Base-by-base conservation (phyloP, 306 rosid species). In the Cucurbita ficifolia region DNA sequence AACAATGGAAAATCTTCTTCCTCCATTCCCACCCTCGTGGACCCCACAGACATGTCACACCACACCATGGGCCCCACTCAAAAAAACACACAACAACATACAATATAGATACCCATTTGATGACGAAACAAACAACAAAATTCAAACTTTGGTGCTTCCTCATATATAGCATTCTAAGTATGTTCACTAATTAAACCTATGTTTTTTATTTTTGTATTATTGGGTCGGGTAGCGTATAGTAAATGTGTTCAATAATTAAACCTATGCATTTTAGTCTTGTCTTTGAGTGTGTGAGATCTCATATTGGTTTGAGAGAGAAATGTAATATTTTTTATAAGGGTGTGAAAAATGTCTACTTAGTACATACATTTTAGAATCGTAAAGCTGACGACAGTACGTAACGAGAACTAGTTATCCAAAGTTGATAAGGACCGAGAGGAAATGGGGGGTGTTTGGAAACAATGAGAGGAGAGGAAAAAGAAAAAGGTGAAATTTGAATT, bases 401-500 rank as follows among this genome's bases (percentile, higher is more conserved):
- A n/a, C n/a, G n/a, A n/a, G n/a, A n/a, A n/a, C n/a, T n/a, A n/a
- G n/a, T n/a, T n/a, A n/a, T n/a, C n/a, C n/a, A n/a, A n/a, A n/a
- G n/a, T n/a, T n/a, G n/a, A n/a, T n/a, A n/a, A n/a, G n/a, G n/a
- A n/a, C n/a, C n/a, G n/a, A n/a, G n/a, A n/a, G n/a, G n/a, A n/a
- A n/a, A n/a, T n/a, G n/a, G n/a, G 33, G 0, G 80, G 78, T 82
- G 93, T 84, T 87, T 83, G 87, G 84, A 70, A 82, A 80, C 63
- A 74, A 52, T 35, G 60, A 9, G 35, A 45, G 52, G 50, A 55
- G 75, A 55, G 75, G 77, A 75, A 76, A 79, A 85, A 89, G 40
- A 87, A 90, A 90, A 94, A 94, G 95, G 89, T 83, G 92, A 94
- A 93, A 89, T 90, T 90, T 94, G 96, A 94, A 94, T 86, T 80